A percentile compares a stretch with the other conserved stretches of the same genome.
Conservation (phyloP, 345 rosid species). For the Gossypium mustelinum region DNA sequence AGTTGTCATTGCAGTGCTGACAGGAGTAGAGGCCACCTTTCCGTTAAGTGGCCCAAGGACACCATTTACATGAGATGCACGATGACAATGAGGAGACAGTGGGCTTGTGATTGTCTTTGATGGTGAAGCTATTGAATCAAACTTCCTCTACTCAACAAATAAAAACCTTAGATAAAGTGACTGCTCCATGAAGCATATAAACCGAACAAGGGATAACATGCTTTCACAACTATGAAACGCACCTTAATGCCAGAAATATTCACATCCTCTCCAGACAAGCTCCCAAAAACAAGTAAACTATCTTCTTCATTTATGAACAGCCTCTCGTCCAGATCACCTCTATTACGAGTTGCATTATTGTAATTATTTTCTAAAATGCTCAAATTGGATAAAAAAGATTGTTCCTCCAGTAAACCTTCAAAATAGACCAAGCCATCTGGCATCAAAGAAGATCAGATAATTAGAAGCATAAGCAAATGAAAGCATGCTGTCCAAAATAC, state of each 20-base stretch:
- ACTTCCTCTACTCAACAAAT: slow-evolving; percentile 50
- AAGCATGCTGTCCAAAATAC: not conserved
- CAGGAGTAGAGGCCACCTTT: slow-evolving; percentile 78
- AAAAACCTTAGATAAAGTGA: not conserved
- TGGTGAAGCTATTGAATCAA: slow-evolving; percentile 74
- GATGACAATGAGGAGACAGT: slow-evolving; percentile 78
- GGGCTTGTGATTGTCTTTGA: slow-evolving; percentile 73
- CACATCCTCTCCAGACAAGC: slow-evolving; percentile 56
- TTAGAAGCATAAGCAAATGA: slow-evolving; percentile 19
- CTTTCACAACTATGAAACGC: slow-evolving; percentile 13
- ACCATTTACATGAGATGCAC: slow-evolving; percentile 59
- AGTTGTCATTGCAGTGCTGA: slow-evolving; percentile 90
- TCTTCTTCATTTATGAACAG: slow-evolving; percentile 79
- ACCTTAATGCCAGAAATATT: slow-evolving; percentile 64
- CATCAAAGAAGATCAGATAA: slow-evolving; percentile 18
- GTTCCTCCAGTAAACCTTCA: slow-evolving; percentile 77
- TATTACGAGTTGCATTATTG: slow-evolving; percentile 49
- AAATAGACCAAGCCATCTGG: slow-evolving; percentile 91
- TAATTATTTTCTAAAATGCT: slow-evolving; percentile 71
- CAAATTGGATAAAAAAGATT: slow-evolving; percentile 58
- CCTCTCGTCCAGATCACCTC: slow-evolving; percentile 83
- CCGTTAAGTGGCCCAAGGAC: slow-evolving; percentile 33
- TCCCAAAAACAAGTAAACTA: slow-evolving; percentile 71
- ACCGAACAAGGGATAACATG: not conserved
- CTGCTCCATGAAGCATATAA: not conserved